Base-by-base conservation (phyloP, 2,329 filamentous ascomycete genomes). In the Capronia coronata region DNA sequence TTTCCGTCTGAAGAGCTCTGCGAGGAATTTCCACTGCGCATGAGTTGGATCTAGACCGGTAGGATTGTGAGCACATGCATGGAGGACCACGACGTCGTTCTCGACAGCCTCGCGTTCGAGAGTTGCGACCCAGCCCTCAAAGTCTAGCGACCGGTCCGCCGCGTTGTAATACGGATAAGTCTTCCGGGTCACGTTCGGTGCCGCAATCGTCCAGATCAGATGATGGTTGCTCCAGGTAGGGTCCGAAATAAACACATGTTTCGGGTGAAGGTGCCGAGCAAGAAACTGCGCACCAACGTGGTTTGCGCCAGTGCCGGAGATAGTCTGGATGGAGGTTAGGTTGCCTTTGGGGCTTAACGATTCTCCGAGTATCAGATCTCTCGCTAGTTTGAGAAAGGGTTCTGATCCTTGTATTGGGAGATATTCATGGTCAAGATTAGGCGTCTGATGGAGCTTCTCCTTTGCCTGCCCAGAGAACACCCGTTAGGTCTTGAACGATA, bases 361-460 rank as follows among this genome's bases (percentile, higher is more conserved):
- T 4, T 61, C 85, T 79, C 46, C 91, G 88, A 30, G 80, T 61
- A 95, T 85, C 59, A 97, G 77, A 73, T 93, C 88, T 64, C 88
- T 86, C 19, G 93, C 90, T 65, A 91, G 87, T 63, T 79, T 77
- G 49, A 89, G 91, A 73, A 96, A 94, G 54, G 82, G 76, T 45
- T 82, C 72, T 56, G 95, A 79, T 64, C 91, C 91, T 59, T 88
- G 85, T 68, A 97, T 97, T 49, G 91, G 88, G 48, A 91, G 87
- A 74, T 97, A 98, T 76, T 98, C 91, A 76, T 97, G 93, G 73
- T 96, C 91, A 63, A 93, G 79, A 48, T 87, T 79, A 65, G 90
- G 88, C 71, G 95, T 88, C 67, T 85, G 84, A 69, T 83, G 86
- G n/a, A 30, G 6, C 10, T 43, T 44, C 16, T 44, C 42, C 38